Conservation (phyloP, 306 rosid species). For the Glycyrrhiza uralensis region DNA sequence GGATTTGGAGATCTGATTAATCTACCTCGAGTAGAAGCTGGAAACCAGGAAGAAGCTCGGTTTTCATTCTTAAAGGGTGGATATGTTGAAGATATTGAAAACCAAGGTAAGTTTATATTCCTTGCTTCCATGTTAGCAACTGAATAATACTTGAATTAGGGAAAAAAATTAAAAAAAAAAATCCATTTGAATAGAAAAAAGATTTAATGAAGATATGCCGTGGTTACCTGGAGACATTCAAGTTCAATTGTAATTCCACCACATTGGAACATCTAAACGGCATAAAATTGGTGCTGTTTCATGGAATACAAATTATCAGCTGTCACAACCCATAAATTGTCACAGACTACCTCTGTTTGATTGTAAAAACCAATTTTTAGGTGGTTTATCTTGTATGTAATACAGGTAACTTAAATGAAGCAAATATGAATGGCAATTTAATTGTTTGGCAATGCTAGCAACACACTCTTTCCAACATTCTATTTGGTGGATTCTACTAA, state of each 20-base stretch:
- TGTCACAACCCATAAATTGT: background rate
- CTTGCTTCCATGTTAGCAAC: constrained; percentile 6
- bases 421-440: background rate
- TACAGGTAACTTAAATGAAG: background rate
- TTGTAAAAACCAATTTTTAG: background rate
- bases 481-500: too few relatives aligned
- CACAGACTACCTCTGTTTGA: background rate
- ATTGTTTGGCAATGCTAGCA: too few relatives aligned
- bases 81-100: constrained; percentile 67
- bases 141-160: background rate
- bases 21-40: constrained; percentile 39
- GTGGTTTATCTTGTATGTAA: background rate
- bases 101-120: constrained; percentile 52
- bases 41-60: constrained; percentile 59
- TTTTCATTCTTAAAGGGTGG: constrained; percentile 82
- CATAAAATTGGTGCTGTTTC: background rate
- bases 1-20: constrained; percentile 64
- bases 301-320: background rate
- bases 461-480: too few relatives aligned
- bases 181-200: background rate
- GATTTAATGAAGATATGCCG: background rate
- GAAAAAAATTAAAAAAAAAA: background rate
- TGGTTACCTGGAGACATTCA: background rate
- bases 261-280: background rate
- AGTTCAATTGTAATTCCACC: background rate